Base-by-base conservation (phyloP, 192 early-diverging fungal species). In the Glomus cerebriforme region DNA sequence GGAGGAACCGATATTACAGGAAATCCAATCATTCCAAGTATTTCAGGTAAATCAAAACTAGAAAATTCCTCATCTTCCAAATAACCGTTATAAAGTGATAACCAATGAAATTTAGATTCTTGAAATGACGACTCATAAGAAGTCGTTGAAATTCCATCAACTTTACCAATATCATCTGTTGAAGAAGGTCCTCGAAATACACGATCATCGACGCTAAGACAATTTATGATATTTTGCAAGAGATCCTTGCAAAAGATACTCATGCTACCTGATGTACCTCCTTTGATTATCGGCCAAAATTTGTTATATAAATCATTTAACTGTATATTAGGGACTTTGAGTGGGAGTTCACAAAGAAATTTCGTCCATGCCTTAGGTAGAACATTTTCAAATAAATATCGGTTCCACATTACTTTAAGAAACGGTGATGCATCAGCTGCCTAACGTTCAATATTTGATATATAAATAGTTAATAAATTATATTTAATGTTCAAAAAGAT, bases 381-480 rank as follows among this genome's bases (percentile, higher is more conserved):
- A 12, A 71, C 43, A 13, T 1, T 3, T 15, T 71, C 27, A 71
- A 71, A 71, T 26, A 71, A 34, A 47, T 71, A 47, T 54, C 1
- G 4, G 6, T 71, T 71, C 69, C 69, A 71, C 4, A 5, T 22
- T 7, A 71, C 69, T 54, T 71, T 71, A 3, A 71, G 69, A 12
- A 43, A 9, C 26, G 69, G 43, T 7, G 7, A 47, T 24, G 69
- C 8, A 71, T 49, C 39, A 4, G 6, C 22, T 3, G 69, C 69
- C 69, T 71, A 37, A n/a, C 26, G 0, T 47, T 35, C 8, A 24
- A 29, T 7, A 17, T 7, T 47, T 8, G 37, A 43, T 24, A 22
- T 39, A n/a, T 32, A 39, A 5, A 43, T 15, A 24, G 12, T 35
- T 9, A 39, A 19, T 34, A 34, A 39, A 15, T 37, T 1, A 9